These are phyloP conservation scores for Vitis rotundifolia DNA, from an alignment of 164 flowering plant genomes.

Conservation along the genomic window DNA sequence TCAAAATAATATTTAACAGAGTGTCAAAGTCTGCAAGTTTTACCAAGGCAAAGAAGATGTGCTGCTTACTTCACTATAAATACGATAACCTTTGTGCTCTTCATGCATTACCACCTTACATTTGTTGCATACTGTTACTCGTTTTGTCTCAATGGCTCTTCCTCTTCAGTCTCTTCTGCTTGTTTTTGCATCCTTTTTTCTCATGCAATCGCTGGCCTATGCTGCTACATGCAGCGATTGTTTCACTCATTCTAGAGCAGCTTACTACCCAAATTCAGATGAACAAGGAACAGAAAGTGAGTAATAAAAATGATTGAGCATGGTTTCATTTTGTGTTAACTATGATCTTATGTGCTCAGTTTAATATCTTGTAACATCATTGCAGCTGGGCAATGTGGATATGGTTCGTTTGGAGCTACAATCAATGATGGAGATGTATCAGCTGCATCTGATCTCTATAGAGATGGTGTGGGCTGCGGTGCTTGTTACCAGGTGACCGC, in stretches of 20 bases:
- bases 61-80: slow-evolving; percentile 32
- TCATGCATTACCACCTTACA: slow-evolving; percentile 21
- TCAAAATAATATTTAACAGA: slow-evolving; percentile 10
- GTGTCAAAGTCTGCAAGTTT: slow-evolving; percentile 30
- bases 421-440: slow-evolving; percentile 85
- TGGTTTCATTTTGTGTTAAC: neutral
- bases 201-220: slow-evolving; percentile 27
- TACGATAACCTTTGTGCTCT: slow-evolving; percentile 10
- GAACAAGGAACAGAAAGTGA: slow-evolving; percentile 70
- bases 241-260: slow-evolving; percentile 62
- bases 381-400: slow-evolving; percentile 80
- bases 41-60: slow-evolving; percentile 8
- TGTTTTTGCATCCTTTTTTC: slow-evolving; percentile 25
- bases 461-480: slow-evolving; percentile 83
- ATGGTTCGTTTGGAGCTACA: slow-evolving; percentile 76
- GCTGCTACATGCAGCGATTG: slow-evolving; percentile 59
- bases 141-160: slow-evolving; percentile 36
- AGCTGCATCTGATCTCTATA: slow-evolving; percentile 75
- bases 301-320: neutral
- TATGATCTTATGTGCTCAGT: neutral
- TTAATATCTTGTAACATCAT: neutral
- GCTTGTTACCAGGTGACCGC: slow-evolving; percentile 80
- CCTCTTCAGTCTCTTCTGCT: slow-evolving; percentile 21
- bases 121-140: neutral
- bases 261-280: slow-evolving; percentile 70